Percentiles rank a stretch among this genome's conserved stretches.
These are phyloP conservation scores for Mucor saturninus DNA, from an alignment of 371 early-diverging fungal species.

Conservation along the genomic window DNA sequence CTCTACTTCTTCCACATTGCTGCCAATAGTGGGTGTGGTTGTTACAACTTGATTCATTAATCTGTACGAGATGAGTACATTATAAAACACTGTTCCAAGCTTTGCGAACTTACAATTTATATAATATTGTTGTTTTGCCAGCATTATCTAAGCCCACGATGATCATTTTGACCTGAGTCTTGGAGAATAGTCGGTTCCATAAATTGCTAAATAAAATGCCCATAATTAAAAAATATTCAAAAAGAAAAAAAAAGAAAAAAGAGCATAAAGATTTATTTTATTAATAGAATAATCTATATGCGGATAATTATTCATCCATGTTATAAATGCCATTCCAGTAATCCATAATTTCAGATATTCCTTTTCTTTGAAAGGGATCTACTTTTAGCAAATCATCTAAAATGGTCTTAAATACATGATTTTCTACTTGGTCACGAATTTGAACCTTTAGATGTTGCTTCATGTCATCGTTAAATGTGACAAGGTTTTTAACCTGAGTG, in stretches of 20 bases:
- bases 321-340: slow-evolving; percentile 22
- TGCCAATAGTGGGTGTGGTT: slow-evolving; percentile 79
- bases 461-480: slow-evolving; percentile 7
- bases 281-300: neutral
- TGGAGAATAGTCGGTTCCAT: slow-evolving; percentile 53
- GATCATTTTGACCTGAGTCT: slow-evolving; percentile 87
- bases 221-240: slow-evolving; percentile 25
- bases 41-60: slow-evolving; percentile 73
- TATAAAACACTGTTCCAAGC: neutral
- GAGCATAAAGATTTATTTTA: too few species aligned
- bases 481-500: slow-evolving; percentile 9
- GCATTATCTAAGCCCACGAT: slow-evolving; percentile 95
- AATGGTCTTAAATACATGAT: neutral
- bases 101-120: slow-evolving; percentile 55
- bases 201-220: slow-evolving; percentile 49
- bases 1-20: slow-evolving; percentile 72
- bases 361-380: slow-evolving; percentile 21
- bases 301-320: slow-evolving; percentile 10
- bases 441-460: slow-evolving; percentile 8
- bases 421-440: slow-evolving; percentile 16
- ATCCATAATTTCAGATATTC: slow-evolving; percentile 5
- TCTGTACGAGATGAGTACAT: slow-evolving; percentile 31
- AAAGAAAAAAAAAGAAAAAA: neutral
- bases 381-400: slow-evolving; percentile 18
- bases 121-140: slow-evolving; percentile 89